Evolutionary conservation across 2,329 filamentous ascomycete species (phyloP), one percentile per base, ranked within the genome.

Genomic region (Lachnellula occidentalis): DNA sequence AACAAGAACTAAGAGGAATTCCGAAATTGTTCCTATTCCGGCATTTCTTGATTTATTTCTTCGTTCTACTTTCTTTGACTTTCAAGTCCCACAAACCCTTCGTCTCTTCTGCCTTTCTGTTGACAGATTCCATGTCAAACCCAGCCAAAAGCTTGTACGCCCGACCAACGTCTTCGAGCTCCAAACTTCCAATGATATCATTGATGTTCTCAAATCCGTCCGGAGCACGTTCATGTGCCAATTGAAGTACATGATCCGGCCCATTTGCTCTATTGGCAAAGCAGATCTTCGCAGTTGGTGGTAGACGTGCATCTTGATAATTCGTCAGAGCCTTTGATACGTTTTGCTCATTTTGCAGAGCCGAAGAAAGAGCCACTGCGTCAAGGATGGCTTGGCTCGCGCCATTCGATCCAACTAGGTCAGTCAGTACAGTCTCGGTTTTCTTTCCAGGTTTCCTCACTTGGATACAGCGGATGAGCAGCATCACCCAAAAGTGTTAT

Each of bases 231-330:
- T 76, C 73, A 55, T 76, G 70, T 1, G 72, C 73, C 37, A 77
- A 62, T 57, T 76, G 72, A 62, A 76, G 55, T 4, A 77, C 73
- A 58, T 76, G 73, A 58, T 76, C 73, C 3, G 74, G 73, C 1
- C 74, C 73, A 51, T 75, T 75, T 1, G 71, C 73, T 19, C 74
- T 66, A 59, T 76, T 76, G 7, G 73, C 73, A 67, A 74, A 72
- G 19, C 76, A 72, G 17, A 76, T 77, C 57, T 73, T 72, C 2
- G 73, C 69, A 4, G 73, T 76, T 0, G 72, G 69, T 7, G 74
- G 73, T 1, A 76, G 56, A 3, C 73, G 64, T 31, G 68, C 63
- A 7, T 67, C 60, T 61, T 76, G 70, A 53, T 76, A 76, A 11
- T 60, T 62, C 34, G 67, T 64, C 42, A 76, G 58, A 1, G 73